Conservation (phyloP, 73 alveolate species). For the Paramecium pentaurelia region DNA sequence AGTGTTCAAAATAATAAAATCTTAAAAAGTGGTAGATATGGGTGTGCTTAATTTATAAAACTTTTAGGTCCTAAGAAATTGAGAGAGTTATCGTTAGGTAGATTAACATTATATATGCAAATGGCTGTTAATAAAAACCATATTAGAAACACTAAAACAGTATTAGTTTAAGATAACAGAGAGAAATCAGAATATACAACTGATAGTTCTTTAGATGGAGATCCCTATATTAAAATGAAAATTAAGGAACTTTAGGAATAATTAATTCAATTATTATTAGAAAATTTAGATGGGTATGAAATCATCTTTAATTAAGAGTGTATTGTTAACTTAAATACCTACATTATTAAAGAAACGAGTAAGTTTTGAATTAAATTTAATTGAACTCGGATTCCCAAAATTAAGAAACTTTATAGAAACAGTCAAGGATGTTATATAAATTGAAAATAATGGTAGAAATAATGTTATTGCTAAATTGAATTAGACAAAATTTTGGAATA, state of each 20-base stretch:
- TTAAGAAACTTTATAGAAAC: constrained; percentile 35
- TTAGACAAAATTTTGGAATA: background rate
- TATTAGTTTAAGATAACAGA: background rate
- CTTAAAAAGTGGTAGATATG: constrained; percentile 42
- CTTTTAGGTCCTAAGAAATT: constrained; percentile 39
- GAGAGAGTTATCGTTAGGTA: constrained; percentile 13
- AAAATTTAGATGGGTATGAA: background rate
- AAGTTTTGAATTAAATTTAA: background rate
- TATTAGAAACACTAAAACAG: background rate
- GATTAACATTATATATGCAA: constrained; percentile 14
- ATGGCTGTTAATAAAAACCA: constrained; percentile 46
- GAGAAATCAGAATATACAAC: constrained; percentile 4
- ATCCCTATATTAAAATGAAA: background rate
- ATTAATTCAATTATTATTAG: background rate
- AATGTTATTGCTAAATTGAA: background rate
- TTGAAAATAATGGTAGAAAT: background rate
- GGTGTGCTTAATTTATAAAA: constrained; percentile 41
- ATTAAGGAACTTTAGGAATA: background rate
- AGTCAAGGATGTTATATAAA: background rate
- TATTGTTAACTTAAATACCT: background rate
- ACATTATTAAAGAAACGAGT: background rate
- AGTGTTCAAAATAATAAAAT: background rate
- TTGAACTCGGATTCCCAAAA: constrained; percentile 11
- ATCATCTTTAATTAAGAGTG: background rate
- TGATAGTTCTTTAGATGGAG: background rate